phyloP scores from a whole-genome alignment of 2,329 filamentous ascomycete genomes.

The Hawksworthiomyces lignivorus region DNA sequence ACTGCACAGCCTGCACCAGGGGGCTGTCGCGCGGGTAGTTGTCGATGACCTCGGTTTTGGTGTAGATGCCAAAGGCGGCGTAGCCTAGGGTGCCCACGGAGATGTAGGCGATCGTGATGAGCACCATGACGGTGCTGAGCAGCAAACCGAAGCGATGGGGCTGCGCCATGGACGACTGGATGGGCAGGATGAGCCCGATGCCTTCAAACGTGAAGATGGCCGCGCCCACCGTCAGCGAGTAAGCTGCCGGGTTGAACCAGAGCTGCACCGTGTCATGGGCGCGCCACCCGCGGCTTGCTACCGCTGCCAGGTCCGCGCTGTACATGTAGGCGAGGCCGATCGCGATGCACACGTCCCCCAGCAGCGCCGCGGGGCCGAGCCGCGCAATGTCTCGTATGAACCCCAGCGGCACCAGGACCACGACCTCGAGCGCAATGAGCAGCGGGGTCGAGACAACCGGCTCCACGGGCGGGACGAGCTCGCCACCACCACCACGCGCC shows the following conservation, averaged over 20 bases:
- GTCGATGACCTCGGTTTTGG: constrained; percentile 66
- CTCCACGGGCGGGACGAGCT: constrained; percentile 23
- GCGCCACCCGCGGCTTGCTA: constrained; percentile 42
- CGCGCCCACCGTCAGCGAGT: constrained; percentile 63
- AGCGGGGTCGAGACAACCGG: constrained; percentile 44
- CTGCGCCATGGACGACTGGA: constrained; percentile 66
- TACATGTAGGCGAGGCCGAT: constrained; percentile 67
- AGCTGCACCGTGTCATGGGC: constrained; percentile 54
- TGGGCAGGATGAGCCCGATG: constrained; percentile 68
- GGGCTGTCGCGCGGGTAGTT: constrained; percentile 65
- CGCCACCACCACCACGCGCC: neutral
- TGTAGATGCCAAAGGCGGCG: constrained; percentile 61
- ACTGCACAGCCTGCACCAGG: constrained; percentile 69
- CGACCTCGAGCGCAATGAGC: constrained; percentile 59
- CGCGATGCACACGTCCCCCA: constrained; percentile 66
- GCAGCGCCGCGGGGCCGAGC: constrained; percentile 58
- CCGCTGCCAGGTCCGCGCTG: constrained; percentile 55
- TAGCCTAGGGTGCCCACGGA: constrained; percentile 68
- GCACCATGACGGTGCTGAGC: constrained; percentile 60
- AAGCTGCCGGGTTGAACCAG: constrained; percentile 58
- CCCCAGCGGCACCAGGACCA: constrained; percentile 57
- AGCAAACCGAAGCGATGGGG: constrained; percentile 60
- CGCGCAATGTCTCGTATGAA: constrained; percentile 71
- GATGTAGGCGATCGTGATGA: constrained; percentile 67
- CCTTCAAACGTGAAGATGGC: constrained; percentile 75